Evolutionary conservation across 768 basidiomycete species (phyloP), one percentile per base, ranked within the genome.

Genomic region (Albatrellus ellisii): DNA sequence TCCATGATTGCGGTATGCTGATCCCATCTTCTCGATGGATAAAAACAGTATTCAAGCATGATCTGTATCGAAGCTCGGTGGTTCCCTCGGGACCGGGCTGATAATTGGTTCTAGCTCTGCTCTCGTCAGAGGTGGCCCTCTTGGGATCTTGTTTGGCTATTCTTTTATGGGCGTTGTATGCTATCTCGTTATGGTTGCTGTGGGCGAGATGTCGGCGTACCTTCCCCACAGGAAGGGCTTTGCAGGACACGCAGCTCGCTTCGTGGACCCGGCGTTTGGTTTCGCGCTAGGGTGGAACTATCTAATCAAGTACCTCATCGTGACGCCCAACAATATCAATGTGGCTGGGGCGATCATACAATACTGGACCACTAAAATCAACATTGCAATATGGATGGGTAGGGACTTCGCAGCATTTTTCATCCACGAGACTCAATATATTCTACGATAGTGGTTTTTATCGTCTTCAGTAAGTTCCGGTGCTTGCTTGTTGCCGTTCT

Each of bases 211-310:
- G 54, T 44, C 53, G n/a, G 54, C 61, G 22, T 62, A 65, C 51
- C 55, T 72, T 29, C 73, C 73, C 12, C 73, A 75, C 58, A 77
- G 78, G 56, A 73, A 73, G 47, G 76, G 73, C 12, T 67, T 62
- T 47, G 50, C 58, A 40, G 75, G 75, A 2, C 77, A 77, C 51
- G 75, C 76, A 0, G 71, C 75, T 2, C 71, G 78, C 36, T 77
- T 77, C 50, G 71, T 73, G 17, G 78, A 80, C 55, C 77, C 78
- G 39, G 76, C 77, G 17, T 65, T 79, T 34, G 77, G 75, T 28
- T 80, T 81, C 54, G 77, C 73, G 12, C 57, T 79, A 14, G 78
- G 77, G 36, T 78, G 68, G 63, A 78, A 77, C 54, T 77, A 79
- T 52, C 39, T 36, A 42, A 34, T 36, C 35, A n/a, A 29, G 43